phyloP scores from a whole-genome alignment of 257 asterid genomes.

The Euphrasia confusa region DNA sequence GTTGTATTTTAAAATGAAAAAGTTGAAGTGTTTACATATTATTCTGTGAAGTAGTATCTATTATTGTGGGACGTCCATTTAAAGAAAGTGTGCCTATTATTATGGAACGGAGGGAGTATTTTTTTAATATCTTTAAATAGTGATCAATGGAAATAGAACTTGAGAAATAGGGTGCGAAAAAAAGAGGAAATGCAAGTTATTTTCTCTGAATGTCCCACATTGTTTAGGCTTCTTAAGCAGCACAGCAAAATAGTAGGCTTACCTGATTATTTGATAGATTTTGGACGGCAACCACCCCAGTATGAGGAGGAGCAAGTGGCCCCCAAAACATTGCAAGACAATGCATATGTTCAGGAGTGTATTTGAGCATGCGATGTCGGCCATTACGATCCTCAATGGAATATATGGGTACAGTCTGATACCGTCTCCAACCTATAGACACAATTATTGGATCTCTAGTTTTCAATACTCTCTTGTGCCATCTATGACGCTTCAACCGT shows the following conservation, averaged over 20 bases:
- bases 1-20: too few relatives aligned
- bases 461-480: constrained; percentile 95
- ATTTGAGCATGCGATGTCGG: constrained; percentile 92
- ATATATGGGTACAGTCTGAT: constrained; percentile 84
- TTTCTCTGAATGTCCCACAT: background rate
- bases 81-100: too few relatives aligned
- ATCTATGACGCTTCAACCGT: constrained; percentile 86
- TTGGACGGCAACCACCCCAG: constrained; percentile 92
- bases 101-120: too few relatives aligned
- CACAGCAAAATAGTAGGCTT: constrained; percentile 1
- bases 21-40: too few relatives aligned
- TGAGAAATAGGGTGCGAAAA: background rate
- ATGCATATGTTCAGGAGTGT: constrained; percentile 99
- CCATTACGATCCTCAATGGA: constrained; percentile 92
- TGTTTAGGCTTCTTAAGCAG: constrained; percentile 6
- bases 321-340: constrained; percentile 99
- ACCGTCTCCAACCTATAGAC: constrained; percentile 98
- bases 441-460: constrained; percentile 96
- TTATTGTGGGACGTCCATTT: too few relatives aligned
- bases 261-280: constrained; percentile 89
- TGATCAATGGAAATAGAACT: background rate
- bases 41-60: too few relatives aligned
- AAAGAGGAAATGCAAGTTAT: background rate
- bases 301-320: constrained; percentile 92
- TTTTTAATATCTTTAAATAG: background rate